Evolutionary conservation across 495 filamentous ascomycete species (phyloP).

Genomic region (Astrothelium subdiscretum): DNA sequence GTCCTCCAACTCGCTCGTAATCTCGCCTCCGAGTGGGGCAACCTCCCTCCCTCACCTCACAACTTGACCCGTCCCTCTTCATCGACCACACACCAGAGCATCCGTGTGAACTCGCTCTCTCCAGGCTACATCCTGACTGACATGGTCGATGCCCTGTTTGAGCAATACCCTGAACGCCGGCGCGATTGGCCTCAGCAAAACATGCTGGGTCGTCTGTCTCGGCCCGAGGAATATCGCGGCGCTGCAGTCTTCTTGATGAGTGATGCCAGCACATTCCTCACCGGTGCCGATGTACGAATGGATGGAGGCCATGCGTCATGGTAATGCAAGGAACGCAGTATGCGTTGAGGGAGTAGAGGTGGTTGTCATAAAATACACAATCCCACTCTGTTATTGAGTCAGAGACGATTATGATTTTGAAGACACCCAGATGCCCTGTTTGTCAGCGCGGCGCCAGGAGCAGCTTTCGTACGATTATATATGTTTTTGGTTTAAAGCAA

Average conservation of each 20-base stretch:
- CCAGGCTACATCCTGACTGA: constrained; percentile 92
- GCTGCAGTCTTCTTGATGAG: constrained; percentile 56
- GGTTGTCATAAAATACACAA: too few species aligned
- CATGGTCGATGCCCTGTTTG: constrained; percentile 75
- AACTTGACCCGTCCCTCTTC: not conserved
- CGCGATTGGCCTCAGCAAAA: constrained; percentile 76
- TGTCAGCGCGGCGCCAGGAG: too few species aligned
- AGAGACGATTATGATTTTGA: too few species aligned
- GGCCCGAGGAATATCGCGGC: constrained; percentile 65
- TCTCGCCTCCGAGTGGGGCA: constrained; percentile 81
- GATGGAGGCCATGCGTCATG: constrained; percentile 30
- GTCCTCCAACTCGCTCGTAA: constrained; percentile 77
- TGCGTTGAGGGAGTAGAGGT: too few species aligned
- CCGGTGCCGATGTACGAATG: constrained; percentile 25
- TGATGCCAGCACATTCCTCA: constrained; percentile 79
- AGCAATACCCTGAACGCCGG: constrained; percentile 60
- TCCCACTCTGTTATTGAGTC: too few species aligned
- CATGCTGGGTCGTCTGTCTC: constrained; percentile 73
- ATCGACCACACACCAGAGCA: constrained; percentile 44
- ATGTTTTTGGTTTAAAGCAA: too few species aligned
- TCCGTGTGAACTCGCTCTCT: constrained; percentile 90
- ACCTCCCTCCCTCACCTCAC: constrained; percentile 4
- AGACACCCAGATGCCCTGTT: too few species aligned
- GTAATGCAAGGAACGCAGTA: too few species aligned
- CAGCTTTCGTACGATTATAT: too few species aligned